Evolutionary conservation across 177 flowering plant genomes (phyloP).

Genomic region (Tripterygium wilfordii): DNA sequence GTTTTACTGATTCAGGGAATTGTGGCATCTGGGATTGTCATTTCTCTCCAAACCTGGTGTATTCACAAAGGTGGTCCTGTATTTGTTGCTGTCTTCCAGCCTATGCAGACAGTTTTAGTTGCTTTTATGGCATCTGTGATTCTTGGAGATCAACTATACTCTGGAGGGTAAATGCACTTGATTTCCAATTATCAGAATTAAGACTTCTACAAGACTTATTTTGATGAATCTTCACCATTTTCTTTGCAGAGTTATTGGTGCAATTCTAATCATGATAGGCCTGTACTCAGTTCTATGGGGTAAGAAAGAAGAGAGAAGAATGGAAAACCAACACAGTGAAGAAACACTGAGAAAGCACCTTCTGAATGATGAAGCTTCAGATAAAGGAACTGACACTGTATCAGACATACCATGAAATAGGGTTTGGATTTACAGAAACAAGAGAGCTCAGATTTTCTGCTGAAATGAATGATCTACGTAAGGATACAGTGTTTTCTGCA

Average conservation of each 20-base stretch:
- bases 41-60: slow-evolving; percentile 78
- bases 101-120: slow-evolving; percentile 64
- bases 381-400: slow-evolving; percentile 8
- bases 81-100: slow-evolving; percentile 76
- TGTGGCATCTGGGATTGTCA: slow-evolving; percentile 63
- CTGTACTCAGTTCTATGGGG: slow-evolving; percentile 76
- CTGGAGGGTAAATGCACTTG: slow-evolving; percentile 59
- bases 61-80: slow-evolving; percentile 75
- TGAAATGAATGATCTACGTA: no score
- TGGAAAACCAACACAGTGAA: slow-evolving; percentile 27
- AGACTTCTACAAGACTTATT: not conserved
- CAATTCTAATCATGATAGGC: slow-evolving; percentile 54
- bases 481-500: no score
- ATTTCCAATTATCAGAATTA: not conserved
- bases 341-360: slow-evolving; percentile 38
- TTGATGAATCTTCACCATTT: not conserved
- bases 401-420: slow-evolving; percentile 35
- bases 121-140: slow-evolving; percentile 63
- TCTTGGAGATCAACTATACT: slow-evolving; percentile 66
- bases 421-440: no score
- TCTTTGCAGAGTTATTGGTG: slow-evolving; percentile 52
- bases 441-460: no score
- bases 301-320: slow-evolving; percentile 48
- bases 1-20: slow-evolving; percentile 74
- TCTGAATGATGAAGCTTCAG: slow-evolving; percentile 21